Base-by-base conservation (phyloP, 129 eudicot species). In the Tagetes patula region DNA sequence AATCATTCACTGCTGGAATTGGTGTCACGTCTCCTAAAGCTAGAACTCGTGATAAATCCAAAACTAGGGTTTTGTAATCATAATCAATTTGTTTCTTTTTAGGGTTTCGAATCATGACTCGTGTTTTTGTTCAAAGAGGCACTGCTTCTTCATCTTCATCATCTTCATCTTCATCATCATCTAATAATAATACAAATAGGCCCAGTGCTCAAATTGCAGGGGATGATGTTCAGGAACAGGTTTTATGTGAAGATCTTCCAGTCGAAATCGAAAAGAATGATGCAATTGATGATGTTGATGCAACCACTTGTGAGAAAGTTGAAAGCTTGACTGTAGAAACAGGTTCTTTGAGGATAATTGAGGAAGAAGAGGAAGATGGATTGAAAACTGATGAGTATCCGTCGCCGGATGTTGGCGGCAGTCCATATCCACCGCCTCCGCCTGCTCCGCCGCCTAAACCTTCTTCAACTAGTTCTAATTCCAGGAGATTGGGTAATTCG, bases 391-490 rank as follows among this genome's bases (percentile, higher is more conserved):
- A 63, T 56, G 82, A 69, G 43, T 41, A 61, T 78, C 50, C 83
- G 60, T 68, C 67, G 20, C 82, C 80, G 63, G 79, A 38, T 49
- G 82, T 62, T 45, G 62, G 78, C 5, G 88, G 84, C 37, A 84
- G 82, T 71, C 71, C 96, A 6, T 75, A 81, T 77, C 96, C 99
- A 2, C 99, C 99, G 5, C 97, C 99, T 1, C 99, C 98, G 38
- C 98, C 98, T 53, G 83, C 82, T 48, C 99, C 99, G 8, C 97
- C 97, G 1, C 99, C 99, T 2, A 88, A 75, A 39, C 94, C 96
- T 40, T 75, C 79, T 12, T 80, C 87, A 10, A 34, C 77, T n/a
- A 78, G 75, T 75, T 69, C 77, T 2, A 82, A 61, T 60, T 47
- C 84, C 0, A 72, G 94, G 78, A 86, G 94, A 71, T 43, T 52